These are phyloP conservation scores for Teratosphaeria destructans DNA, from an alignment of 2,329 filamentous ascomycete genomes.

Conservation along the genomic window DNA sequence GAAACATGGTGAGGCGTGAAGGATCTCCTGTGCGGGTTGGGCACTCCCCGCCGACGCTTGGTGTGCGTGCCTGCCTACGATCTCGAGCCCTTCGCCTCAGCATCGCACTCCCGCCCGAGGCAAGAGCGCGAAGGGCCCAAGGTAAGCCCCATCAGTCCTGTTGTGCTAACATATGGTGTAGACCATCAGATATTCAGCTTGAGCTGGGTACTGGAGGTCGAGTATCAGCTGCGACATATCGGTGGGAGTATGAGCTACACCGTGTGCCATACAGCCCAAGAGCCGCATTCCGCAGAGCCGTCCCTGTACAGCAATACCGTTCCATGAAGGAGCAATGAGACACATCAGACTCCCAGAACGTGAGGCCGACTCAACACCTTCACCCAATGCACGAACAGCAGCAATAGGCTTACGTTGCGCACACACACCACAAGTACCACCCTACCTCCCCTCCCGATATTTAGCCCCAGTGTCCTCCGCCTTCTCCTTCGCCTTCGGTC, in stretches of 20 bases:
- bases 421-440: background rate
- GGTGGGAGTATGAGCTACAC: no score
- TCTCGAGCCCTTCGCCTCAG: background rate
- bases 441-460: conserved; percentile 6
- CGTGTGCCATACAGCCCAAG: no score
- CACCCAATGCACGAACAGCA: background rate
- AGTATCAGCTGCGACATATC: no score
- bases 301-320: background rate
- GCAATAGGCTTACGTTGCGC: background rate
- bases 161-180: background rate
- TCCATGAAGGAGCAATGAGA: background rate
- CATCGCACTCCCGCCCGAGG: background rate
- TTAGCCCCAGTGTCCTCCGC: conserved; percentile 11
- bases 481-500: conserved; percentile 35
- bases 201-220: background rate
- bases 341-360: background rate
- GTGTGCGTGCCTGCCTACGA: background rate
- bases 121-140: background rate
- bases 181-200: background rate
- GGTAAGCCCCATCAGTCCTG: background rate
- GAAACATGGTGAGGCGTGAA: background rate
- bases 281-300: no score
- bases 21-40: background rate
- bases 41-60: background rate
- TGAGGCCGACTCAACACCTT: background rate